Percentiles rank a stretch among this genome's conserved stretches.
phyloP scores from a whole-genome alignment of 495 filamentous ascomycete species.

The Entonaema liquescens region DNA sequence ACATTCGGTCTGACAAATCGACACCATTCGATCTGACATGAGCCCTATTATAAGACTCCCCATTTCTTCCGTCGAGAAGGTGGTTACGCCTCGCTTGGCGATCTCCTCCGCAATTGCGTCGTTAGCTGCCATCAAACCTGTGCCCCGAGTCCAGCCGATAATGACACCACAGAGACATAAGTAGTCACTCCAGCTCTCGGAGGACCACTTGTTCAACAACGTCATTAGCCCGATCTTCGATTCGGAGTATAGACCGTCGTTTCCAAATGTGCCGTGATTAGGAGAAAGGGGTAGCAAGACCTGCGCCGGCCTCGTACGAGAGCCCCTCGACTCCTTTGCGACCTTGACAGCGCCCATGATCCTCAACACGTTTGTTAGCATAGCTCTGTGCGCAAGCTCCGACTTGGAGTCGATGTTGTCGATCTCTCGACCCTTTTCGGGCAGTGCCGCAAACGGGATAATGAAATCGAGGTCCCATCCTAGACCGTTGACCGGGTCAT shows the following conservation, averaged over 20 bases:
- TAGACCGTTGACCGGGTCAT: slow-evolving; percentile 84
- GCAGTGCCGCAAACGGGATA: slow-evolving; percentile 87
- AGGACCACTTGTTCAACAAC: slow-evolving; percentile 96
- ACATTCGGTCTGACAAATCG: slow-evolving; percentile 94
- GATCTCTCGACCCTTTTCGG: slow-evolving; percentile 89
- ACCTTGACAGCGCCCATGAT: slow-evolving; percentile 88
- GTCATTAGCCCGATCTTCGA: slow-evolving; percentile 96
- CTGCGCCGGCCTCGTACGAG: slow-evolving; percentile 92
- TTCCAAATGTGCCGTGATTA: slow-evolving; percentile 97
- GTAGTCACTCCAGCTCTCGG: slow-evolving; percentile 95
- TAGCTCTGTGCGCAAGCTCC: slow-evolving; percentile 96
- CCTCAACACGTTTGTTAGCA: slow-evolving; percentile 94
- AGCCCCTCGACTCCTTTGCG: slow-evolving; percentile 83
- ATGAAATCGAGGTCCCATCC: slow-evolving; percentile 91
- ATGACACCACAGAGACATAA: slow-evolving; percentile 97
- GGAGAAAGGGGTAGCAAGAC: slow-evolving; percentile 94
- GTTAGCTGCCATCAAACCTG: slow-evolving; percentile 96
- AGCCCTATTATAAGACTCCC: slow-evolving; percentile 94
- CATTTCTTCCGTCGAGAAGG: slow-evolving; percentile 99
- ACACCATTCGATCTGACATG: slow-evolving; percentile 90
- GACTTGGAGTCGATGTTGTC: slow-evolving; percentile 92
- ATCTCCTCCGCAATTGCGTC: slow-evolving; percentile 95
- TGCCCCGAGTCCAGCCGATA: slow-evolving; percentile 98
- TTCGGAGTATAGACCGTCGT: slow-evolving; percentile 96
- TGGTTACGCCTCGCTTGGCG: slow-evolving; percentile 91